Percentiles rank a stretch among this genome's conserved stretches.
Evolutionary conservation across 805 yeast genomes (phyloP).

Genomic region (Allodekkera sacchari): DNA sequence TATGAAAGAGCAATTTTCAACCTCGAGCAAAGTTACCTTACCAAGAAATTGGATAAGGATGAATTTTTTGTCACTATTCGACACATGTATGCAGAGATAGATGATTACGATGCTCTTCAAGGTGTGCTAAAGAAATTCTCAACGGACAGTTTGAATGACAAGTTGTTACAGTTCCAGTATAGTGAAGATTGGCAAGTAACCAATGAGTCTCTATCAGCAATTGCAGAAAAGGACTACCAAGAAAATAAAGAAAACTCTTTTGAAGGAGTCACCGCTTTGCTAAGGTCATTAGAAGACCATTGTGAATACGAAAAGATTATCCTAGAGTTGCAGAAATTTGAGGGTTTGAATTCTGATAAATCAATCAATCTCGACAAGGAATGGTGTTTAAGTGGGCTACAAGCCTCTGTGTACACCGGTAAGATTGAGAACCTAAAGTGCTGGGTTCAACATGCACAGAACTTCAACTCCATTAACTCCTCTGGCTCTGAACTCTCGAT

Average conservation of each 20-base stretch:
- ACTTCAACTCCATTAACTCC: slow-evolving; percentile 21
- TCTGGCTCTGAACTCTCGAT: slow-evolving; percentile 48
- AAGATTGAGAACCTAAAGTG: slow-evolving; percentile 37
- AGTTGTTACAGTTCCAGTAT: slow-evolving; percentile 72
- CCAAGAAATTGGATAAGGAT: slow-evolving; percentile 25
- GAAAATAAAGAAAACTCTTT: slow-evolving; percentile 9
- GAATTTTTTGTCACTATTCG: slow-evolving; percentile 49
- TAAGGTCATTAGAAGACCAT: slow-evolving; percentile 68
- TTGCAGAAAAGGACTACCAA: slow-evolving; percentile 33
- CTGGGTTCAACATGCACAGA: slow-evolving; percentile 54
- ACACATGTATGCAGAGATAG: slow-evolving; percentile 74
- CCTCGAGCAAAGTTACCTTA: slow-evolving; percentile 65
- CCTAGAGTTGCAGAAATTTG: slow-evolving; percentile 35
- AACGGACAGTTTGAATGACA: slow-evolving; percentile 61
- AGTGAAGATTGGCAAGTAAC: slow-evolving; percentile 84
- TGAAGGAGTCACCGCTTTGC: slow-evolving; percentile 38
- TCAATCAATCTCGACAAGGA: slow-evolving; percentile 33
- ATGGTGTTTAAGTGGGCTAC: slow-evolving; percentile 63
- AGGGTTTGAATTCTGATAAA: slow-evolving; percentile 10
- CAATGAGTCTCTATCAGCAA: slow-evolving; percentile 70
- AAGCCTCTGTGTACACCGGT: slow-evolving; percentile 65
- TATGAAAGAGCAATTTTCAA: slow-evolving; percentile 83
- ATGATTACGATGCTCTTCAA: slow-evolving; percentile 83
- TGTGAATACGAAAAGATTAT: slow-evolving; percentile 65
- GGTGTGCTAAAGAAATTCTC: slow-evolving; percentile 76